Conservation (phyloP, 306 rosid genomes). For the Arachis stenosperma region DNA sequence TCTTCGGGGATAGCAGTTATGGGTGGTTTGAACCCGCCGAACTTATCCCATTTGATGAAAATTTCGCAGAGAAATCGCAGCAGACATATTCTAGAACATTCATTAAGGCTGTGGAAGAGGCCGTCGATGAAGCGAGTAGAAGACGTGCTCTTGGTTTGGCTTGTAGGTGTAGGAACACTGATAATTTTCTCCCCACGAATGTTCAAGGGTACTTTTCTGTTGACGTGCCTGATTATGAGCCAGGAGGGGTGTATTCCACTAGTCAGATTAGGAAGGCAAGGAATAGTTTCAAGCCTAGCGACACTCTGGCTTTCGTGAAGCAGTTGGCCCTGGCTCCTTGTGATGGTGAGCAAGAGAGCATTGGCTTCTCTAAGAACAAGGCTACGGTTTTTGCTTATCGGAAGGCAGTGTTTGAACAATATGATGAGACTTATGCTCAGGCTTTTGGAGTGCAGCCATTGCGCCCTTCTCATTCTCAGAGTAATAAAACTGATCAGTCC, state of each 20-base stretch:
- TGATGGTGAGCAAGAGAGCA: conserved; percentile 52
- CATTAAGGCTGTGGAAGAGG: conserved; percentile 88
- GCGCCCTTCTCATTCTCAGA: conserved; percentile 53
- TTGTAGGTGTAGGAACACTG: conserved; percentile 76
- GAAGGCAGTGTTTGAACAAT: conserved; percentile 78
- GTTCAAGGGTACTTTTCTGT: conserved; percentile 71
- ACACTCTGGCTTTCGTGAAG: conserved; percentile 68
- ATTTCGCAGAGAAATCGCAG: conserved; percentile 78
- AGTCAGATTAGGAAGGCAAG: conserved; percentile 68
- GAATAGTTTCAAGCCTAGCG: conserved; percentile 60
- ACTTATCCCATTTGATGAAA: conserved; percentile 70
- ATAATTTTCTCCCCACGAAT: conserved; percentile 56
- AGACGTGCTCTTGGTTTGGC: conserved; percentile 69
- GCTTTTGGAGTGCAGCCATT: conserved; percentile 75
- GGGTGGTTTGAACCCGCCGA: conserved; percentile 98
- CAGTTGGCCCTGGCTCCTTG: conserved; percentile 68
- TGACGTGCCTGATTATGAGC: conserved; percentile 86
- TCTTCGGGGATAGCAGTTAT: conserved; percentile 95
- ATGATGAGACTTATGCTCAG: conserved; percentile 94
- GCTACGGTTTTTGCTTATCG: conserved; percentile 66
- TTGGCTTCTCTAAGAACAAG: conserved; percentile 60
- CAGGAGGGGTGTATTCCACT: conserved; percentile 70
- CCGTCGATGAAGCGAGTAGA: conserved; percentile 81
- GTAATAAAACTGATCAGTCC: conserved; percentile 42
- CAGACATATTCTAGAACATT: conserved; percentile 69